Evolutionary conservation across 192 early-diverging fungal genomes (phyloP), one percentile per base, ranked within the genome.

Genomic region (Podila clonocystis): DNA sequence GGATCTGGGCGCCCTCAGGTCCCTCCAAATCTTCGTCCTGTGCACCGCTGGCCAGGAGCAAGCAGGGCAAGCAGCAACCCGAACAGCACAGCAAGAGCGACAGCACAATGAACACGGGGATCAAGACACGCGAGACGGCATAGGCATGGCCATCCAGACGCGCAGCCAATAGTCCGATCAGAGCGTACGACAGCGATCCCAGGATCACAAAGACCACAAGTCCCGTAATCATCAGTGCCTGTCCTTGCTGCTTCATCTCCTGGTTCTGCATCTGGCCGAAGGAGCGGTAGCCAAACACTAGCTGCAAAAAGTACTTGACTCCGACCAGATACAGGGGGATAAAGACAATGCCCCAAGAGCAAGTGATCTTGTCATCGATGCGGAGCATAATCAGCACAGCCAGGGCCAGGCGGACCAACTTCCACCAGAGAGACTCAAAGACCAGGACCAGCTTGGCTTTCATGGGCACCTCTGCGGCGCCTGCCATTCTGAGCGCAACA

Each of bases 311-410:
- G 68, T 89, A 91, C 75, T 90, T 86, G 58, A 91, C 30, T 9
- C 86, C 86, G 31, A 91, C 82, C 17, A 93, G 60, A 62, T 93
- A 94, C 29, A 89, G 71, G 9, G 93, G 93, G 22, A 88, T 87
- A 77, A 94, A 93, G 19, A 94, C 86, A 26, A 90, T 36, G 4
- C 62, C 87, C 93, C 93, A 94, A 50, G 84, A 86, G 72, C 87
- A 87, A 24, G 73, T 74, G 45, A 89, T 87, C 15, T 64, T 63
- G 34, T 78, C 62, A 70, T 91, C 88, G 65, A 94, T 88, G 49
- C 85, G 87, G 36, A 90, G 71, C 29, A 91, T 82, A 15, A 98
- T 83, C 24, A 98, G 75, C 31, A 95, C 82, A 13, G 86, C 87
- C 69, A 92, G 86, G 57, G 84, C 58, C 15, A 96, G 48, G 48